phyloP scores from a whole-genome alignment of 805 yeast genomes.

The Nakazawaea wickerhamii region DNA sequence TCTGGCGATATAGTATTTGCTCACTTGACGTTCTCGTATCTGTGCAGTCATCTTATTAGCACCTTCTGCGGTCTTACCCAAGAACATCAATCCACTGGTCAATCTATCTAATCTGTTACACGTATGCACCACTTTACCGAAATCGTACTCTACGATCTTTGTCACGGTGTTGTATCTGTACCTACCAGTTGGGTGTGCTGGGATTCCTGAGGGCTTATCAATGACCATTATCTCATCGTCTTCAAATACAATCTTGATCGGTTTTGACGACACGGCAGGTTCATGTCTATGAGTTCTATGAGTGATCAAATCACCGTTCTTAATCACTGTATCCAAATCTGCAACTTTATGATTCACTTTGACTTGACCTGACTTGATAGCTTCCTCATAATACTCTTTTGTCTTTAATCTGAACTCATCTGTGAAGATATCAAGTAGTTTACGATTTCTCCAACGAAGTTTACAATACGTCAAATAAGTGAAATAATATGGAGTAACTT shows the following conservation, averaged over 20 bases:
- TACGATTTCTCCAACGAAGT: slow-evolving; percentile 84
- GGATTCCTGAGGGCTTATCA: slow-evolving; percentile 92
- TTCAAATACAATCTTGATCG: slow-evolving; percentile 63
- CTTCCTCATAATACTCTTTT: slow-evolving; percentile 54
- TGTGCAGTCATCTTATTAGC: slow-evolving; percentile 75
- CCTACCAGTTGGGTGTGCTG: slow-evolving; percentile 94
- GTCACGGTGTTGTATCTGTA: slow-evolving; percentile 73
- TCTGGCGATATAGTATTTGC: slow-evolving; percentile 80
- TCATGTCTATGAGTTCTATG: slow-evolving; percentile 87
- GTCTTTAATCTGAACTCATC: slow-evolving; percentile 82
- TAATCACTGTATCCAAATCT: slow-evolving; percentile 53
- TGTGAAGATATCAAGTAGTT: slow-evolving; percentile 71
- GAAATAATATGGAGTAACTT: slow-evolving; percentile 80
- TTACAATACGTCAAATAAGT: slow-evolving; percentile 92
- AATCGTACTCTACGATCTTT: slow-evolving; percentile 67
- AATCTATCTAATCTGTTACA: slow-evolving; percentile 86
- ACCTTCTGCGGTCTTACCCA: slow-evolving; percentile 76
- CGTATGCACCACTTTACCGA: slow-evolving; percentile 62
- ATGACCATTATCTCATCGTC: slow-evolving; percentile 74
- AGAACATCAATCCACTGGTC: slow-evolving; percentile 90
- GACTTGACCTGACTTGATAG: slow-evolving; percentile 62
- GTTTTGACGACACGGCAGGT: slow-evolving; percentile 65
- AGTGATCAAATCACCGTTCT: slow-evolving; percentile 77
- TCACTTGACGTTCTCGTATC: slow-evolving; percentile 64
- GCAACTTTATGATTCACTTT: slow-evolving; percentile 66